phyloP scores from a whole-genome alignment of 768 basidiomycete genomes.

The Tylopilus balloui region DNA sequence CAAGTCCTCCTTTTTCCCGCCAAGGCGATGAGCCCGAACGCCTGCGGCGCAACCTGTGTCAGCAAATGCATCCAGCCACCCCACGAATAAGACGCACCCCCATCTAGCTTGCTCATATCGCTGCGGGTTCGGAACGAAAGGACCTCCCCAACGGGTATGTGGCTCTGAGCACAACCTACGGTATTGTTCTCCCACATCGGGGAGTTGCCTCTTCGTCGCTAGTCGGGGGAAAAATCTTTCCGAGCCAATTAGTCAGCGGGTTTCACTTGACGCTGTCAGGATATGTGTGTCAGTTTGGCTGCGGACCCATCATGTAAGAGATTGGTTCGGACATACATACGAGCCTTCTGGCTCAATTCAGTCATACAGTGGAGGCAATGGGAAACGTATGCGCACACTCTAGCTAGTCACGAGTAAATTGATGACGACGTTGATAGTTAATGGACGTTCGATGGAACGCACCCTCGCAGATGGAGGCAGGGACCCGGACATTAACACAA shows the following conservation, averaged over 20 bases:
- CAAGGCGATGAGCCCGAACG: slow-evolving; percentile 79
- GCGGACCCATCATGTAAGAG: slow-evolving; percentile 45
- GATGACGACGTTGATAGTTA: slow-evolving; percentile 7
- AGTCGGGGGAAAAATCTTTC: not conserved
- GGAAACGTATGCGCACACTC: slow-evolving; percentile 45
- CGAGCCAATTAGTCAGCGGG: slow-evolving; percentile 2
- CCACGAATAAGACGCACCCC: slow-evolving; percentile 47
- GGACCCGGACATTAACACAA: slow-evolving; percentile 19
- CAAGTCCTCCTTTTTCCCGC: slow-evolving; percentile 55
- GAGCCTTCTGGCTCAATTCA: slow-evolving; percentile 39
- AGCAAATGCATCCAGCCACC: not conserved
- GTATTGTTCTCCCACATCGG: slow-evolving; percentile 63
- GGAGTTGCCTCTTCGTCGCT: slow-evolving; percentile 49
- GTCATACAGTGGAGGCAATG: slow-evolving; percentile 4
- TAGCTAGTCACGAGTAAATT: slow-evolving; percentile 52
- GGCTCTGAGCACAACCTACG: no score
- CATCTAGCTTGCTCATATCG: slow-evolving; percentile 65
- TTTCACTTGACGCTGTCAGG: not conserved
- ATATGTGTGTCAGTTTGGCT: slow-evolving; percentile 29
- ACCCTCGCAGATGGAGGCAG: slow-evolving; percentile 59
- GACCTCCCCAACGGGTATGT: slow-evolving; percentile 24
- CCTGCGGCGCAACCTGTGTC: slow-evolving; percentile 18
- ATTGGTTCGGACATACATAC: slow-evolving; percentile 52
- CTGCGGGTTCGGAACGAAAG: slow-evolving; percentile 74
- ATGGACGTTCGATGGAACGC: slow-evolving; percentile 26